A percentile compares a stretch with the other conserved stretches of the same genome.
phyloP scores from a whole-genome alignment of 179 eudicot species.

The Corrigiola litoralis region DNA sequence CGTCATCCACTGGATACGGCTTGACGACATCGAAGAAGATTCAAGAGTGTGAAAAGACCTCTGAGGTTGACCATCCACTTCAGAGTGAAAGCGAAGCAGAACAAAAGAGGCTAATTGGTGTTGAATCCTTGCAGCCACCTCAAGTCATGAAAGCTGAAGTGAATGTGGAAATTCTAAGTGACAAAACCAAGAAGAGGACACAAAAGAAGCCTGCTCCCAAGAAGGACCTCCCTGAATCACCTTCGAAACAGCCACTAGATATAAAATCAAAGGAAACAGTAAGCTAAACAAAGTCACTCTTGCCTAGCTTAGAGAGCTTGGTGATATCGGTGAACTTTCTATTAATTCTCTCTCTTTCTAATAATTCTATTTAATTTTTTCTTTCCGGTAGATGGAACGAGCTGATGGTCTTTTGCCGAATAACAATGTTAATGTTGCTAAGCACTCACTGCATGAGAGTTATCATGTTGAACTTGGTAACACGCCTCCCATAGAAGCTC shows the following conservation, averaged over 20 bases:
- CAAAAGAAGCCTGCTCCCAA: conserved; percentile 25
- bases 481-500: no score
- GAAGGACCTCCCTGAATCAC: conserved; percentile 17
- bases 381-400: conserved; percentile 3
- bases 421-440: conserved; percentile 5
- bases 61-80: background rate
- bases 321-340: background rate
- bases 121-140: conserved; percentile 20
- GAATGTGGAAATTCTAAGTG: conserved; percentile 9
- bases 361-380: background rate
- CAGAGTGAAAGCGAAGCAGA: conserved; percentile 9
- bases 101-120: conserved; percentile 9
- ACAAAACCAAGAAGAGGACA: conserved; percentile 23
- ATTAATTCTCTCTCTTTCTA: background rate
- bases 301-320: background rate
- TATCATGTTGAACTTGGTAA: no score
- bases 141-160: conserved; percentile 15
- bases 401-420: conserved; percentile 7
- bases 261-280: conserved; percentile 5
- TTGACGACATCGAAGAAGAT: background rate
- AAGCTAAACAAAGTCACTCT: conserved; percentile 14
- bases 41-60: background rate
- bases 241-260: conserved; percentile 20
- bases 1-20: conserved; percentile 3
- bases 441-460: conserved; percentile 12